A percentile compares a stretch with the other conserved stretches of the same genome.
These are phyloP conservation scores for Solanum aculeatissimum DNA, from an alignment of 305 asterid genomes.

Conservation along the genomic window DNA sequence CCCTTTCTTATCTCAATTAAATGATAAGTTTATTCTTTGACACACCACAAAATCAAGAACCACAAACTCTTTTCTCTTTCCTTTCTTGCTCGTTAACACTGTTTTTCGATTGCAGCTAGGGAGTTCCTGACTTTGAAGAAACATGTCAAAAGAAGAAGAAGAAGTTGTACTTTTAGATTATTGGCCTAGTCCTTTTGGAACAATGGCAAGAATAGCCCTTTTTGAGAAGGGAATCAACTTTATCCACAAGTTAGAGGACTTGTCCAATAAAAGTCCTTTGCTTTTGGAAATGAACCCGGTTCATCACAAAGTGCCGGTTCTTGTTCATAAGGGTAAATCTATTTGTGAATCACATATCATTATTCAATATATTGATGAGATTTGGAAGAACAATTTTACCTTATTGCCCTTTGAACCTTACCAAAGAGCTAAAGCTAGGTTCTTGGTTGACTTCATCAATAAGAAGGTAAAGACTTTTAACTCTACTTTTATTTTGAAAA, in stretches of 20 bases:
- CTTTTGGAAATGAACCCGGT: neutral
- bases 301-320: neutral
- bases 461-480: neutral
- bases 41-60: neutral
- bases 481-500: neutral
- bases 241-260: neutral
- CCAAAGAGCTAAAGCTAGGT: neutral
- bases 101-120: too few species aligned
- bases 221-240: neutral
- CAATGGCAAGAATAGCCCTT: neutral
- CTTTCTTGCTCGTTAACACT: too few species aligned
- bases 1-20: neutral
- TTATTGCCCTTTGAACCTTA: neutral
- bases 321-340: neutral
- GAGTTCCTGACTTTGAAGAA: neutral
- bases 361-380: constrained; percentile 3
- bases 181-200: constrained; percentile 1
- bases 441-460: constrained; percentile 3
- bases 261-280: neutral
- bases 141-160: neutral
- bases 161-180: neutral
- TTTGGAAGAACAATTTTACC: neutral
- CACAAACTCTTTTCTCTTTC: neutral
- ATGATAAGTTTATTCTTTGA: neutral
- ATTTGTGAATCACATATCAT: constrained; percentile 1